A percentile compares a stretch with the other conserved stretches of the same genome.
These are phyloP conservation scores for Cordia subcordata DNA, from an alignment of 257 asterid genomes.

Conservation along the genomic window DNA sequence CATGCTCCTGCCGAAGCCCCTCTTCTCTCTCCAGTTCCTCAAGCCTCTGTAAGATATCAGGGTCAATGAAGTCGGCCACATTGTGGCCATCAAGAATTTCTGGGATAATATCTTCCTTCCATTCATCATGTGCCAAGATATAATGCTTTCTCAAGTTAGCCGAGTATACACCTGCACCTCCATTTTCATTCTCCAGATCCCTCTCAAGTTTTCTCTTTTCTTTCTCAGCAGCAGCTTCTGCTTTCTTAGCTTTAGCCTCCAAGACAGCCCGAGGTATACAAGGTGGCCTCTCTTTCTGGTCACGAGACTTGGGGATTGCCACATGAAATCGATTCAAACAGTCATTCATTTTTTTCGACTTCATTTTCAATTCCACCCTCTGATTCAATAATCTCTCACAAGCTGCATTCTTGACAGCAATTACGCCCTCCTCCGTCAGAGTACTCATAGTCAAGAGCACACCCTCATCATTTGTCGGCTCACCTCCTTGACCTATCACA, in stretches of 20 bases:
- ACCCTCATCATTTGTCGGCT: conserved; percentile 48
- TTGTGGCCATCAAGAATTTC: conserved; percentile 93
- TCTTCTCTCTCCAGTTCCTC: conserved; percentile 92
- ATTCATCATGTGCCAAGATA: conserved; percentile 69
- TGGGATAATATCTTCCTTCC: conserved; percentile 88
- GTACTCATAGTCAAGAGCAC: conserved; percentile 92
- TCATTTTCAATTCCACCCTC: conserved; percentile 87
- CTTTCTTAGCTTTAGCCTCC: conserved; percentile 64
- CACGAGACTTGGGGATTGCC: conserved; percentile 93
- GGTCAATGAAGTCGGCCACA: conserved; percentile 80
- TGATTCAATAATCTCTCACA: conserved; percentile 86
- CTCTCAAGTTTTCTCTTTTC: conserved; percentile 69
- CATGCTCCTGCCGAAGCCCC: conserved; percentile 67
- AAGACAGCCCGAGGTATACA: conserved; percentile 82
- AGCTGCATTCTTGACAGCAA: conserved; percentile 82
- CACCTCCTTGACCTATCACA: conserved; percentile 84
- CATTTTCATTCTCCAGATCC: conserved; percentile 89
- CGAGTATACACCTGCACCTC: conserved; percentile 98
- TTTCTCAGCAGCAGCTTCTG: conserved; percentile 50
- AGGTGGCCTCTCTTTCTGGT: conserved; percentile 69
- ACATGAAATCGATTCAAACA: conserved; percentile 89
- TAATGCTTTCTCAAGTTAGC: conserved; percentile 81
- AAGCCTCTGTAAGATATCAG: conserved; percentile 75
- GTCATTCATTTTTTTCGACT: conserved; percentile 75
- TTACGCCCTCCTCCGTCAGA: conserved; percentile 82